Evolutionary conservation across 345 rosid species (phyloP).

Genomic region (Noccaea caerulescens): DNA sequence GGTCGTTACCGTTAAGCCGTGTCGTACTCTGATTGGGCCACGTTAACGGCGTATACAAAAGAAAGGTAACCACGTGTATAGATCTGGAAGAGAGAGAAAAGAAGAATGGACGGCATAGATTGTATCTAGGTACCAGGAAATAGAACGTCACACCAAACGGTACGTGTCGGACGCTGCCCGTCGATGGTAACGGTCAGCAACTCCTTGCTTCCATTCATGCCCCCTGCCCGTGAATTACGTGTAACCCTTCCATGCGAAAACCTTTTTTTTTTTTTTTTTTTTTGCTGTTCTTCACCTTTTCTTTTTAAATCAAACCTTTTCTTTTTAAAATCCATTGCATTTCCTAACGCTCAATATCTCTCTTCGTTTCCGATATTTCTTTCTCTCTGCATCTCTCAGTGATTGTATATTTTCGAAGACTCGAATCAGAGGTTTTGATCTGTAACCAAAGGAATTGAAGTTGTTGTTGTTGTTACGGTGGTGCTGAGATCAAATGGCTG

Average conservation of each 20-base stretch:
- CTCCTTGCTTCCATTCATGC: constrained; percentile 37
- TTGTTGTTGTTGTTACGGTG: background rate
- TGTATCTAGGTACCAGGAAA: constrained; percentile 49
- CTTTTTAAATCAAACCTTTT: constrained; percentile 37
- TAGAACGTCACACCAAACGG: constrained; percentile 72
- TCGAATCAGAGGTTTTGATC: background rate
- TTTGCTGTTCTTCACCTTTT: constrained; percentile 14
- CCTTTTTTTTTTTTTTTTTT: constrained; percentile 26
- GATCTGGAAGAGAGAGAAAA: constrained; percentile 12
- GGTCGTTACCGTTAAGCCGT: constrained; percentile 45
- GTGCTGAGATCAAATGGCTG: constrained; percentile 56
- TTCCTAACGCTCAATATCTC: constrained; percentile 8
- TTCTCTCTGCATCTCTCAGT: constrained; percentile 1
- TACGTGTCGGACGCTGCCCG: constrained; percentile 78
- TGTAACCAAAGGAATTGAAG: background rate
- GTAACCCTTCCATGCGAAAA: constrained; percentile 66
- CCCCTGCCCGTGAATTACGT: constrained; percentile 56
- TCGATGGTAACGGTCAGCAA: constrained; percentile 64
- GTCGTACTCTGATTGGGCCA: constrained; percentile 55
- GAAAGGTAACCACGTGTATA: constrained; percentile 48
- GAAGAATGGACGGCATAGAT: constrained; percentile 63
- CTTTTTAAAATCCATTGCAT: constrained; percentile 32
- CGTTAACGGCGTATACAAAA: constrained; percentile 42
- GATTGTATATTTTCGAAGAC: constrained; percentile 7
- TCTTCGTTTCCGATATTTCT: background rate